These are phyloP conservation scores for Saccharomyces pastorianus DNA, from an alignment of 1,139 yeast genomes.

Conservation along the genomic window DNA sequence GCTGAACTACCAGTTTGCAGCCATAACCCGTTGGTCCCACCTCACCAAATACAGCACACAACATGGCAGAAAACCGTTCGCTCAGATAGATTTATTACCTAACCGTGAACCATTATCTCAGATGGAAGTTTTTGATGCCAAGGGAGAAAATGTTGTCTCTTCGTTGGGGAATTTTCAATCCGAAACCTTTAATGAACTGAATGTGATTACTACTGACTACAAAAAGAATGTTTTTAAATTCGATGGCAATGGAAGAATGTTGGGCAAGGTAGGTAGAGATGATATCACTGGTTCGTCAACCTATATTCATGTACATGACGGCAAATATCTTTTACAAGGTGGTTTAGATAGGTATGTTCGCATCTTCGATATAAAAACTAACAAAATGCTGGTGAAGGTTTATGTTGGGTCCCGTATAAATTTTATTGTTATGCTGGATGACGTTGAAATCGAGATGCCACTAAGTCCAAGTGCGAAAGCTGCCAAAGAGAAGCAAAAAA, in stretches of 20 bases:
- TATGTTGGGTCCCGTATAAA: slow-evolving; percentile 70
- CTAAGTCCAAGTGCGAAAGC: slow-evolving; percentile 7
- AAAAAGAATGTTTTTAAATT: slow-evolving; percentile 41
- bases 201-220: slow-evolving; percentile 24
- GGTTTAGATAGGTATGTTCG: slow-evolving; percentile 83
- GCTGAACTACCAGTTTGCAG: slow-evolving; percentile 38
- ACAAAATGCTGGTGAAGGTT: slow-evolving; percentile 61
- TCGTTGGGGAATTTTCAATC: slow-evolving; percentile 18
- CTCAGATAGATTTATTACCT: slow-evolving; percentile 31
- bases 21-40: slow-evolving; percentile 44
- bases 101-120: slow-evolving; percentile 29
- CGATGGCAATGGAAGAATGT: slow-evolving; percentile 37
- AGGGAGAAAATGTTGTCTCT: slow-evolving; percentile 8
- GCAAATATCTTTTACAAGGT: slow-evolving; percentile 46
- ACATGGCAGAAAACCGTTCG: slow-evolving; percentile 51
- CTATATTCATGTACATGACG: slow-evolving; percentile 25
- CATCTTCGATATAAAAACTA: slow-evolving; percentile 52
- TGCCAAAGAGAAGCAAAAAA: slow-evolving; percentile 10
- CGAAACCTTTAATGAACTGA: slow-evolving; percentile 12
- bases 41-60: slow-evolving; percentile 52
- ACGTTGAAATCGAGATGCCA: slow-evolving; percentile 20
- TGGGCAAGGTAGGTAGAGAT: slow-evolving; percentile 36
- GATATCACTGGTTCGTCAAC: slow-evolving; percentile 41
- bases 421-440: slow-evolving; percentile 42
- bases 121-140: slow-evolving; percentile 12